A percentile compares a stretch with the other conserved stretches of the same genome.
Conservation (phyloP, 2,329 filamentous ascomycete species). For the Alternaria conjuncta region DNA sequence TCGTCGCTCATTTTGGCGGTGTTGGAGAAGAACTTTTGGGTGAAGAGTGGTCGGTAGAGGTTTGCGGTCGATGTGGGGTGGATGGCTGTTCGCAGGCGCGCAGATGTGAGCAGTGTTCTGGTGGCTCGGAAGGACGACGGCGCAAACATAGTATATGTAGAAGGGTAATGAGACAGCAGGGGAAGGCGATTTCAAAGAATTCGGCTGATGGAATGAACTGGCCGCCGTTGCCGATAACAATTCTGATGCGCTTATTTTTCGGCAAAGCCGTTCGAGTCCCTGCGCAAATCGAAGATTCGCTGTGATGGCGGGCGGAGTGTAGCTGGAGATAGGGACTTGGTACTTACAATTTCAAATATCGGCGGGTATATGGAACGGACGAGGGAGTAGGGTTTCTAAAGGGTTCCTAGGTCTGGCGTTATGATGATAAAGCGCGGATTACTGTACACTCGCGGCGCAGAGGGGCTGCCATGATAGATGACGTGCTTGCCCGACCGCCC, state of each 20-base stretch:
- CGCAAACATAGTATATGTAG: slow-evolving; percentile 51
- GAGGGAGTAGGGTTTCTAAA: slow-evolving; percentile 8
- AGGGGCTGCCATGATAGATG: slow-evolving; percentile 26
- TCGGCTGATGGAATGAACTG: slow-evolving; percentile 43
- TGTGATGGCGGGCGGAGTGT: slow-evolving; percentile 8
- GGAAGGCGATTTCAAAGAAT: slow-evolving; percentile 44
- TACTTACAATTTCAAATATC: slow-evolving; percentile 36
- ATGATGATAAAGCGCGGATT: slow-evolving; percentile 34
- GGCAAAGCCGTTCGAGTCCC: slow-evolving; percentile 37
- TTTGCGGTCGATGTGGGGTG: slow-evolving; percentile 34
- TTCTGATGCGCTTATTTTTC: slow-evolving; percentile 37
- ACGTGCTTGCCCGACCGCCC: slow-evolving; percentile 31
- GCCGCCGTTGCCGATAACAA: slow-evolving; percentile 39
- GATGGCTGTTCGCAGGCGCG: slow-evolving; percentile 45
- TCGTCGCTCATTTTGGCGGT: slow-evolving; percentile 53
- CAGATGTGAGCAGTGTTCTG: slow-evolving; percentile 53
- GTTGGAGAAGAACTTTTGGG: slow-evolving; percentile 49
- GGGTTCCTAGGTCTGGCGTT: slow-evolving; percentile 15
- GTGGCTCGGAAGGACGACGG: slow-evolving; percentile 42
- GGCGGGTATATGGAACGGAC: slow-evolving; percentile 21
- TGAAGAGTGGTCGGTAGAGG: slow-evolving; percentile 45
- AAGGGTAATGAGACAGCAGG: slow-evolving; percentile 26
- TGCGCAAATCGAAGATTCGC: slow-evolving; percentile 23
- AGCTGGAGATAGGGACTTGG: slow-evolving; percentile 1
- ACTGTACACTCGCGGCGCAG: slow-evolving; percentile 18